These are phyloP conservation scores for Astrothelium subdiscretum DNA, from an alignment of 495 filamentous ascomycete genomes.

Conservation along the genomic window DNA sequence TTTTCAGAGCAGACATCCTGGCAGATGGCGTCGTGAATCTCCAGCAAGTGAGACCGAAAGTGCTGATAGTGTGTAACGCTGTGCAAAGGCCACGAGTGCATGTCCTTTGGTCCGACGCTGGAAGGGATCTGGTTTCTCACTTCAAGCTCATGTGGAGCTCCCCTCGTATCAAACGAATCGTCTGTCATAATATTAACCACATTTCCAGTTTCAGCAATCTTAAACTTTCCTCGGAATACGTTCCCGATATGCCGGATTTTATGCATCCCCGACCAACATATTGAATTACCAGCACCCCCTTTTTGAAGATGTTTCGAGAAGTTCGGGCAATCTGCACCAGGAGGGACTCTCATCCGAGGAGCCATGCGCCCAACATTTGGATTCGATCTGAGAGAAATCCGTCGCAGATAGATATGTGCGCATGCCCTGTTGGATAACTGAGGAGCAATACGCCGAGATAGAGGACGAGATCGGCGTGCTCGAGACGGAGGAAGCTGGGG, in stretches of 20 bases:
- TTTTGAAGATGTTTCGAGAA: not conserved
- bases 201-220: not conserved
- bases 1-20: not conserved
- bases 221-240: not conserved
- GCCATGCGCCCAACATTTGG: no score
- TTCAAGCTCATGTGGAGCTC: not conserved
- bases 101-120: not conserved
- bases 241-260: not conserved
- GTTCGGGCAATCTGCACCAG: not conserved
- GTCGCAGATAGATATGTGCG: not conserved
- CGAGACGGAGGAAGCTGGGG: not conserved
- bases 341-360: not conserved
- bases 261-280: no score
- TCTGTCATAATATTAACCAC: not conserved
- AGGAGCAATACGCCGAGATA: not conserved
- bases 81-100: not conserved
- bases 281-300: no score
- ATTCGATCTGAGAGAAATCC: no score
- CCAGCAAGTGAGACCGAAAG: not conserved
- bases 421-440: not conserved
- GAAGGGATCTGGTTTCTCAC: not conserved
- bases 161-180: not conserved
- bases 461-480: not conserved
- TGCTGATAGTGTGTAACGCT: not conserved
- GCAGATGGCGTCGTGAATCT: not conserved